phyloP scores from a whole-genome alignment of 176 grass and related monocot genomes.

The Carex kokanica region DNA sequence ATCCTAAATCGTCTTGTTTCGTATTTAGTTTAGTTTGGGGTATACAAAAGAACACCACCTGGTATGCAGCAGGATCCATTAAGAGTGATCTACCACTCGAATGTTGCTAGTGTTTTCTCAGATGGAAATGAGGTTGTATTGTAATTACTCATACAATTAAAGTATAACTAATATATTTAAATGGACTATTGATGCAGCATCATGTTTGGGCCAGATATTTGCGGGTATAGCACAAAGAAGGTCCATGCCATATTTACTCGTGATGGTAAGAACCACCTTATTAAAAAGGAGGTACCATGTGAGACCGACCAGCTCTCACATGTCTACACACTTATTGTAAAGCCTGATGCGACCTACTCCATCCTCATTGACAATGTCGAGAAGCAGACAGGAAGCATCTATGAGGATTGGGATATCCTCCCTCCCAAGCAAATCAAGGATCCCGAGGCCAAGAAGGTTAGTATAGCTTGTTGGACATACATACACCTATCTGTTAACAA shows the following conservation, averaged over 20 bases:
- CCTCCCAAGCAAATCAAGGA: slow-evolving; percentile 51
- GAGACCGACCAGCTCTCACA: slow-evolving; percentile 48
- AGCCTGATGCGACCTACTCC: slow-evolving; percentile 40
- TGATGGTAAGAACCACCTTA: slow-evolving; percentile 42
- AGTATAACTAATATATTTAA: slow-evolving; percentile 12
- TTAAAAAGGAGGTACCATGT: slow-evolving; percentile 48
- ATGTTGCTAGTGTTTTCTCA: neutral
- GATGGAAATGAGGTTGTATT: neutral
- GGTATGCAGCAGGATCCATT: neutral
- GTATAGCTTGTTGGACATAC: neutral
- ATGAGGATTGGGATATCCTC: slow-evolving; percentile 45
- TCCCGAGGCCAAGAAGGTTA: slow-evolving; percentile 43
- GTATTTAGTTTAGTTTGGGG: neutral
- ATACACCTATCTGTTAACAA: neutral
- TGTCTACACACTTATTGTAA: slow-evolving; percentile 47
- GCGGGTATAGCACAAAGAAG: slow-evolving; percentile 92
- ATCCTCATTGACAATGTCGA: slow-evolving; percentile 44
- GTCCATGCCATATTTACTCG: slow-evolving; percentile 49
- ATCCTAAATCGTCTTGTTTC: neutral
- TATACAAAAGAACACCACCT: neutral
- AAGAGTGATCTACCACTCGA: neutral
- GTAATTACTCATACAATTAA: neutral
- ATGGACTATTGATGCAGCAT: slow-evolving; percentile 48
- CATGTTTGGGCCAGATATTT: slow-evolving; percentile 97
- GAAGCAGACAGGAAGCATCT: slow-evolving; percentile 43